Evolutionary conservation across 768 basidiomycete genomes (phyloP), one percentile per base, ranked within the genome.

Genomic region (Phlebiopsis flavidoalba): DNA sequence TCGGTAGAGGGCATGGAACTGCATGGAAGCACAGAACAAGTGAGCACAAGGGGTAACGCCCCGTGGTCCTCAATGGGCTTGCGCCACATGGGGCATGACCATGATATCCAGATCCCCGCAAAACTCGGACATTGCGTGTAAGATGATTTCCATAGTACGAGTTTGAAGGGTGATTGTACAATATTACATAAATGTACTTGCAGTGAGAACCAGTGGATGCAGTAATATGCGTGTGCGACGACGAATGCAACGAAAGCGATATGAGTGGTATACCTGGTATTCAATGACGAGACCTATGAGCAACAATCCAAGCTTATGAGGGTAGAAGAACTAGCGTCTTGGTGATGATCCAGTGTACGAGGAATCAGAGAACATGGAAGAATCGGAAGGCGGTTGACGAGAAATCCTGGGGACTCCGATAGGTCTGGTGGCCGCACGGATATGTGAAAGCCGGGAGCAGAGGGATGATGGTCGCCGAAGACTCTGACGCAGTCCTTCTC

Each of bases 401-500:
- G 54, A 17, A 5, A 36, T 21, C 40, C 54, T 43, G 19, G 26
- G 14, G 7, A 35, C n/a, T 3, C 54, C 54, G 19, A 45, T 17
- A 37, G 54, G 40, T 37, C 54, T 43, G n/a, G 58, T 59, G 1
- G 62, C 43, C 17, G 57, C 17, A 12, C 62, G 62, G 5, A 53
- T 31, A n/a, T 63, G 62, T 3, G 12, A n/a, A n/a, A 35, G 22
- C 45, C 21, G 19, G 54, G 58, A 59, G 48, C 37, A n/a, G 24
- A 14, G 58, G 53, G 6, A 36, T 8, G n/a, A 61, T 21, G 8
- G 47, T 8, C 10, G 57, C 53, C 5, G 62, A 35, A 45, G 85
- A 81, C 66, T 92, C 90, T 15, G 89, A 91, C 1, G 89, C 86
- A 1, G 89, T 79, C 58, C 90, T 77, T 60, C 89, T 79, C 68